phyloP scores from a whole-genome alignment of 176 grass and related monocot genomes.

The Oropetium thomaeum region DNA sequence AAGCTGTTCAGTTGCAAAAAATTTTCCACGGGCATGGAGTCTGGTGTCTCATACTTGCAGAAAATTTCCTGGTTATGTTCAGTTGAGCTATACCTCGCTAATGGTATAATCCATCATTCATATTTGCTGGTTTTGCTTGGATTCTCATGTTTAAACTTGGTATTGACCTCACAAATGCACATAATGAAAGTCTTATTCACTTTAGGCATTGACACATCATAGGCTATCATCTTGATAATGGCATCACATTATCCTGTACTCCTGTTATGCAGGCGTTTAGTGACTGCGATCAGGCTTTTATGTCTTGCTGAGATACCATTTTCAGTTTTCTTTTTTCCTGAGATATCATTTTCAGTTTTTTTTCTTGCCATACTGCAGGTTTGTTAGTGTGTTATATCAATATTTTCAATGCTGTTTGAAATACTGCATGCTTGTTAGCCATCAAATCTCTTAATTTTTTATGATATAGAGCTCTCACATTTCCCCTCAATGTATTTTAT shows the following conservation, averaged over 20 bases:
- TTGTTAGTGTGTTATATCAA: neutral
- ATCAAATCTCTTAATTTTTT: constrained; percentile 17
- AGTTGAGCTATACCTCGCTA: neutral
- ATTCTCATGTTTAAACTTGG: constrained; percentile 7
- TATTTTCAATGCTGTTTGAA: constrained; percentile 2
- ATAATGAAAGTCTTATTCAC: neutral
- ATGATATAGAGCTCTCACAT: neutral
- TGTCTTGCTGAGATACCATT: neutral
- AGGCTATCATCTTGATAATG: neutral
- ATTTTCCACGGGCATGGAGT: neutral
- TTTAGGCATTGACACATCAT: neutral
- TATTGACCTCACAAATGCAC: neutral
- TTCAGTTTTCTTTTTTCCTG: neutral
- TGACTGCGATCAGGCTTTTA: neutral
- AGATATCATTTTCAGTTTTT: neutral
- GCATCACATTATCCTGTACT: neutral
- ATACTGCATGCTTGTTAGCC: neutral
- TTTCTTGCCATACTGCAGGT: too few species aligned
- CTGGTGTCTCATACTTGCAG: neutral
- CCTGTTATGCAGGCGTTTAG: neutral
- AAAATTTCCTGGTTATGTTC: neutral
- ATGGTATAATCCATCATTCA: neutral
- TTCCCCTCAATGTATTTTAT: neutral
- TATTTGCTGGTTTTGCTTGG: neutral
- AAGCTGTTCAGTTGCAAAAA: neutral